Base-by-base conservation (phyloP, 139 green algal species). In the Tetratostichococcus sp. region DNA sequence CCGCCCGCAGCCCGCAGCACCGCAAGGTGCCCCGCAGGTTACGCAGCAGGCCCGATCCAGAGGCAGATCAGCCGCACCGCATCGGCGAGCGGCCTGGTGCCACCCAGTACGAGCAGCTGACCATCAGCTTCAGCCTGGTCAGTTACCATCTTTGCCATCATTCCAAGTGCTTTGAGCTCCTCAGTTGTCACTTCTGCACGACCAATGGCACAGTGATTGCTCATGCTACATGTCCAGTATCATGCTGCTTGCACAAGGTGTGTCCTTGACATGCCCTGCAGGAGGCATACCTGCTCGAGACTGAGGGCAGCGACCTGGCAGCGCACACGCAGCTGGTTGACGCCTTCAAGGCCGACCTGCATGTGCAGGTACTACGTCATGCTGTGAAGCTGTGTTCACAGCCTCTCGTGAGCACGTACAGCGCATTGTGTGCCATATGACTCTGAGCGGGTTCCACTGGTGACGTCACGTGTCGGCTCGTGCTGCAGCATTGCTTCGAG, bases 401-500 rank as follows among this genome's bases (percentile, higher is more conserved):
- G n/a, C n/a, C n/a, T n/a, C n/a, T n/a, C n/a, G n/a, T n/a, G n/a
- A n/a, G n/a, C n/a, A n/a, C n/a, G n/a, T n/a, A n/a, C n/a, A n/a
- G n/a, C n/a, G n/a, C n/a, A n/a, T n/a, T n/a, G n/a, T n/a, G n/a
- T n/a, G n/a, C n/a, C n/a, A n/a, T n/a, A n/a, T n/a, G n/a, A n/a
- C n/a, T n/a, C n/a, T n/a, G n/a, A n/a, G n/a, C n/a, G n/a, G n/a
- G n/a, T n/a, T n/a, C n/a, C n/a, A n/a, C n/a, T n/a, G n/a, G n/a
- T n/a, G n/a, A n/a, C 26, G 17, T 62, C 17, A 25, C 19, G 50
- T 26, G n/a, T n/a, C n/a, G n/a, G n/a, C n/a, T n/a, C n/a, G n/a
- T n/a, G n/a, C n/a, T 62, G 50, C 50, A 62, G 50, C 50, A 62
- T 17, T 62, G 50, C 50, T 62, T 62, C 50, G 50, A 62, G 50